Evolutionary conservation across 2,329 filamentous ascomycete species (phyloP), one percentile per base, ranked within the genome.

Genomic region (Venturia aucupariae): DNA sequence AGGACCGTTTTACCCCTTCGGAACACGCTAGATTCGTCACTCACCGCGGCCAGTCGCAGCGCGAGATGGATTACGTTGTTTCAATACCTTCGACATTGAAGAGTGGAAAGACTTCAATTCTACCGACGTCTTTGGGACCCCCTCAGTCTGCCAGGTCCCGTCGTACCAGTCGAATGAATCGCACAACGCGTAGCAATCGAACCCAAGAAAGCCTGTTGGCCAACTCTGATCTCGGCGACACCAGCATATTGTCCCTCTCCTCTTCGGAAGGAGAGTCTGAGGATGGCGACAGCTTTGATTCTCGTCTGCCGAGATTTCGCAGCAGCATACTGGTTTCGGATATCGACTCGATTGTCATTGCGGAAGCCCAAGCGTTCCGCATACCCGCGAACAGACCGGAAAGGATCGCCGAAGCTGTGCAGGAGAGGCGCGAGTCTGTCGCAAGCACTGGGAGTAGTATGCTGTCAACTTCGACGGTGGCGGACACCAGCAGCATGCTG

Each of bases 211-310:
- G 74, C 10, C 65, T 70, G 4, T 66, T 74, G 15, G 71, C 71
- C 11, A 72, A 68, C 51, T 69, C 61, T 41, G 51, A 77, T 59
- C 68, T 77, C 19, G 72, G 76, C 44, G 70, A 76, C 42, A 71
- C 71, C 8, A 77, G 75, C 60, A 70, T 76, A 15, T 68, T 77
- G 15, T 77, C 75, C 0, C 69, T 74, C 24, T 77, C 74, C 19
- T 77, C 51, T 38, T 76, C 75, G 1, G 74, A 62, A 4, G 41
- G 22, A 35, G 63, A 64, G 38, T 51, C 54, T 22, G 63, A 76
- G 48, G 68, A 68, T 2, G 74, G 75, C 3, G 57, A 62, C 62
- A 67, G 67, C 2, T 74, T 75, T 2, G 44, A 61, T 62, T 27
- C 65, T 30, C 22, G 67, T 24, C 54, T 65, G n/a, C 62, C 67